A percentile compares a stretch with the other conserved stretches of the same genome.
Conservation (phyloP, 768 basidiomycete genomes). For the Rhizopogon rudus region DNA sequence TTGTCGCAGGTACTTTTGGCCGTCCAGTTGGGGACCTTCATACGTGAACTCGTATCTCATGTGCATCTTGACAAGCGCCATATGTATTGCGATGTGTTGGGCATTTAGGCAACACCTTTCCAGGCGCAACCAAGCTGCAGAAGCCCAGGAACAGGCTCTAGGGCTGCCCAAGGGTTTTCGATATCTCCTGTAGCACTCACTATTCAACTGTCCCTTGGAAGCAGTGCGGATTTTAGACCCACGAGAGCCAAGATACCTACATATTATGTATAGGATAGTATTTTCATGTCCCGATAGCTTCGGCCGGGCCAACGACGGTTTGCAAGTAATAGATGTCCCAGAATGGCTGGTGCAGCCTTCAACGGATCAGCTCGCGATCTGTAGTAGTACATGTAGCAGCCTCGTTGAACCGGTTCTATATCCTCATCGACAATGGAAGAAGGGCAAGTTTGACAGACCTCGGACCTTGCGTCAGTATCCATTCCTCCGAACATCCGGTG, state of each 20-base stretch:
- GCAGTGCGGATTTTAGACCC: conserved; percentile 1
- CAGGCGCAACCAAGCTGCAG: conserved; percentile 33
- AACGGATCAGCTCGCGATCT: too few species aligned
- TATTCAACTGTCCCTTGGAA: background rate
- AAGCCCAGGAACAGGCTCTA: conserved; percentile 32
- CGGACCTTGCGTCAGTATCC: too few species aligned
- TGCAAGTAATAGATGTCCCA: too few species aligned
- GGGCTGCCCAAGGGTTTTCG: conserved; percentile 34
- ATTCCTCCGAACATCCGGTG: too few species aligned
- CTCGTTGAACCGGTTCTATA: too few species aligned
- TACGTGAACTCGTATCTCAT: conserved; percentile 72
- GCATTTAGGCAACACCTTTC: conserved; percentile 39
- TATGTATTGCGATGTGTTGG: conserved; percentile 45
- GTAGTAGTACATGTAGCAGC: too few species aligned
- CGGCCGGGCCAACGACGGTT: too few species aligned
- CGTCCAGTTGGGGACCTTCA: conserved; percentile 59
- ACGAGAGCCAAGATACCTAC: too few species aligned
- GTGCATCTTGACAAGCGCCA: conserved; percentile 52
- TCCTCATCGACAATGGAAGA: too few species aligned
- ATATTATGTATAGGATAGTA: conserved; percentile 13
- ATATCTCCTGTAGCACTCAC: conserved; percentile 35
- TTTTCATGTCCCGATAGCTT: too few species aligned
- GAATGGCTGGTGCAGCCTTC: too few species aligned
- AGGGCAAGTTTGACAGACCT: too few species aligned
- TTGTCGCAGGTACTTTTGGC: conserved; percentile 55